Conservation (phyloP, 495 filamentous ascomycete genomes). For the Neurospora hispaniola region DNA sequence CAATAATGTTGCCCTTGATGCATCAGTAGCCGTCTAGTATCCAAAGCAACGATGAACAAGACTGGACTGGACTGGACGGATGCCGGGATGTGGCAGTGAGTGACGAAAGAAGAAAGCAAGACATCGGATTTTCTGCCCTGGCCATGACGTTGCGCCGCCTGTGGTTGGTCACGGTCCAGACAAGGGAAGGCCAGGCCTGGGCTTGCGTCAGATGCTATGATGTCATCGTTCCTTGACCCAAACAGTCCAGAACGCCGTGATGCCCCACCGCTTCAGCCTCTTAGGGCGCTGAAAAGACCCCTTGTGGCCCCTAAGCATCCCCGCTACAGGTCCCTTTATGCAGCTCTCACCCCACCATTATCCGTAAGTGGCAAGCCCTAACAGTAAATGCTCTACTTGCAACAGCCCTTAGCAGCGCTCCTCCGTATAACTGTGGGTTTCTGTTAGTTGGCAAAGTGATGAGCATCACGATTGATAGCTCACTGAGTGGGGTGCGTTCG, state of each 20-base stretch:
- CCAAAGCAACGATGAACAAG: not conserved
- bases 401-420: not conserved
- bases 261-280: not conserved
- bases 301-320: not conserved
- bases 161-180: not conserved
- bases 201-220: not conserved
- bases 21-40: not conserved
- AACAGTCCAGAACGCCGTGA: not conserved
- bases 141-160: not conserved
- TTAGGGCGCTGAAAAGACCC: not conserved
- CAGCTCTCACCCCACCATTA: not conserved
- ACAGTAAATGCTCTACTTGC: not conserved
- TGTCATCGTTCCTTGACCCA: not conserved
- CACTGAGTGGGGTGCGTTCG: not conserved
- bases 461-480: not conserved
- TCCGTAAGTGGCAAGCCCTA: not conserved
- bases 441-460: not conserved
- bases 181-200: not conserved
- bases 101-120: not conserved
- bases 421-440: accelerated
- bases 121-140: not conserved
- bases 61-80: not conserved
- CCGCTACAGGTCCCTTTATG: not conserved
- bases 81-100: not conserved
- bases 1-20: not conserved